Percentiles rank a stretch among this genome's conserved stretches.
These are phyloP conservation scores for Epichloe sp. DNA, from an alignment of 2,329 filamentous ascomycete species.

Conservation along the genomic window DNA sequence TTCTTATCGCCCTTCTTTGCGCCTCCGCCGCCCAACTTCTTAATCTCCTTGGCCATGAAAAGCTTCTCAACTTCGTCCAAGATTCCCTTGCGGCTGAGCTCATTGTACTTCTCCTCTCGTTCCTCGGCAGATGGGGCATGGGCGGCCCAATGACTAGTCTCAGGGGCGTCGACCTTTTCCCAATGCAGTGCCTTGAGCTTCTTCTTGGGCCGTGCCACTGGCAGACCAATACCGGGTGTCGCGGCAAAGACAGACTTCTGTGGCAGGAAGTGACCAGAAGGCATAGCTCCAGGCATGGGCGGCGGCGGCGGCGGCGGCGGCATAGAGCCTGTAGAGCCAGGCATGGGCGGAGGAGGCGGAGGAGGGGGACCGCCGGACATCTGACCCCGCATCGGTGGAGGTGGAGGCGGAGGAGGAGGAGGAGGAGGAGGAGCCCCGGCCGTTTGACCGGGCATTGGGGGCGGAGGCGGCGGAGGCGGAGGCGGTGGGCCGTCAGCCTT, in stretches of 20 bases:
- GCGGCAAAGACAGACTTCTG: constrained; percentile 43
- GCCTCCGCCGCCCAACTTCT: constrained; percentile 58
- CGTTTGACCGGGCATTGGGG: constrained; percentile 20
- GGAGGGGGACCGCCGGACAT: background rate
- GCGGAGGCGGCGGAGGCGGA: constrained; percentile 18
- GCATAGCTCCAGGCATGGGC: constrained; percentile 52
- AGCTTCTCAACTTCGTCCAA: constrained; percentile 95
- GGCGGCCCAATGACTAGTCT: constrained; percentile 84
- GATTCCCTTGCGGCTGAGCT: constrained; percentile 87
- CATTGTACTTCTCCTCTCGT: constrained; percentile 90
- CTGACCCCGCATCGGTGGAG: constrained; percentile 34
- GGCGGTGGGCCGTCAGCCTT: background rate
- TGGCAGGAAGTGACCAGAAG: constrained; percentile 62
- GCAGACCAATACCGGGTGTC: constrained; percentile 50
- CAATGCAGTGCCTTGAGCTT: constrained; percentile 99
- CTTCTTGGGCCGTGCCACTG: constrained; percentile 86
- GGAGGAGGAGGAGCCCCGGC: constrained; percentile 18
- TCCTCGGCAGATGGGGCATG: constrained; percentile 77
- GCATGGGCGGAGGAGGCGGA: constrained; percentile 22
- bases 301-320: constrained; percentile 42
- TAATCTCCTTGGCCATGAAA: constrained; percentile 95
- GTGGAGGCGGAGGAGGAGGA: constrained; percentile 28
- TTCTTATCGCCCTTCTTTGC: constrained; percentile 91
- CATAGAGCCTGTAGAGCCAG: constrained; percentile 27
- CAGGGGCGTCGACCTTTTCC: constrained; percentile 92